Percentiles rank a stretch among this genome's conserved stretches.
phyloP scores from a whole-genome alignment of 495 filamentous ascomycete genomes.

The Aspergillus taichungensis region DNA sequence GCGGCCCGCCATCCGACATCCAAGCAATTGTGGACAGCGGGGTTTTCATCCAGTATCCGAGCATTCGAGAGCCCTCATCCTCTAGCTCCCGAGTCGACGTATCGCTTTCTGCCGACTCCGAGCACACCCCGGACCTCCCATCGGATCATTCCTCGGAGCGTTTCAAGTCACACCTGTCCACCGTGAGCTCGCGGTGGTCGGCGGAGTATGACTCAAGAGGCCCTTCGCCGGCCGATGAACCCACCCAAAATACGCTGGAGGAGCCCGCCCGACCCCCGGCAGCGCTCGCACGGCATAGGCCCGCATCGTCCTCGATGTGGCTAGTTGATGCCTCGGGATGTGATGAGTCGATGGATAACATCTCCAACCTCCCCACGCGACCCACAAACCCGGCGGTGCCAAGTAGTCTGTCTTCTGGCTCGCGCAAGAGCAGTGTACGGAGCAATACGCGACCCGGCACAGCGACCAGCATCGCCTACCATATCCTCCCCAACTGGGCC shows the following conservation, averaged over 20 bases:
- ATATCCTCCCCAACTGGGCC: conserved; percentile 42
- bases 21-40: conserved; percentile 33
- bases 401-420: conserved; percentile 26
- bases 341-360: conserved; percentile 31
- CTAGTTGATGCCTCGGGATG: conserved; percentile 34
- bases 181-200: conserved; percentile 58
- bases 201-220: conserved; percentile 28
- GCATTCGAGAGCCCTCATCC: conserved; percentile 37
- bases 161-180: conserved; percentile 70
- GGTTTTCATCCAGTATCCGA: conserved; percentile 40
- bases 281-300: conserved; percentile 20
- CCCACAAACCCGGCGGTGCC: conserved; percentile 24
- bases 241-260: conserved; percentile 9
- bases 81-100: conserved; percentile 40
- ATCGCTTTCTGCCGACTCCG: conserved; percentile 18
- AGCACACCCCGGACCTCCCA: conserved; percentile 17
- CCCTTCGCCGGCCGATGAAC: conserved; percentile 14
- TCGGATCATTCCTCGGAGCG: conserved; percentile 36
- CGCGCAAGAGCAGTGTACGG: conserved; percentile 29
- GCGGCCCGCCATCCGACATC: conserved; percentile 29
- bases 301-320: conserved; percentile 36
- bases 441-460: conserved; percentile 33
- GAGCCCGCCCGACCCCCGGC: conserved; percentile 18
- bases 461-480: conserved; percentile 44
- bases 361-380: conserved; percentile 34